Base-by-base conservation (phyloP, 2,329 filamentous ascomycete species). In the Tolypocladium paradoxum region DNA sequence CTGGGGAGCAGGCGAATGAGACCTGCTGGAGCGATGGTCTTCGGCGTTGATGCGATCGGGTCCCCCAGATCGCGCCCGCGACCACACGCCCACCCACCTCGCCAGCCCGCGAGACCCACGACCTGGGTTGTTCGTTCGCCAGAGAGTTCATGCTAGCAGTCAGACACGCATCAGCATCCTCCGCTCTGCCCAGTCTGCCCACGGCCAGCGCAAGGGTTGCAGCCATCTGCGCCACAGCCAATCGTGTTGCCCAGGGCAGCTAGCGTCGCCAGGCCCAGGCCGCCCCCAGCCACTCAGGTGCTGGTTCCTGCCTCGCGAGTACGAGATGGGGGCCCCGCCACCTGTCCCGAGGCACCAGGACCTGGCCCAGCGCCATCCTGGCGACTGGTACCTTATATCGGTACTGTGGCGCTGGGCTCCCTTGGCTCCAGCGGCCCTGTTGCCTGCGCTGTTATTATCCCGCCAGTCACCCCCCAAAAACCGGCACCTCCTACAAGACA, bases 291-390 rank as follows among this genome's bases (percentile, higher is more conserved):
- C 61, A 61, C 49, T 60, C 57, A 61, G 54, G 53, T 49, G 48
- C 56, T 52, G 50, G 56, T 58, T 58, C 56, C 53, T 56, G 54
- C 53, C 51, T 54, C n/a, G n/a, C n/a, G n/a, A n/a, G n/a, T n/a
- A n/a, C n/a, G n/a, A n/a, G n/a, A n/a, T n/a, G n/a, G 22, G 33
- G 16, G 48, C 47, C 24, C 43, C 16, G 43, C 43, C 27, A 46
- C 16, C 27, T 31, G 43, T 2, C 14, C n/a, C 20, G n/a, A 22
- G 46, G 27, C 29, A 31, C 20, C 22, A 16, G 37, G n/a, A 20
- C 38, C 11, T 11, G 7, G 18, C 36, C 36, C 6, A 20, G 18
- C 18, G n/a, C 38, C 9, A 24, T 29, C 22, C 14, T 45, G 24
- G 38, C 6, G 12, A 6, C 22, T 24, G n/a, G n/a, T n/a, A n/a